Percentiles rank a stretch among this genome's conserved stretches.
These are phyloP conservation scores for Epichloe glyceriae DNA, from an alignment of 2,329 filamentous ascomycete genomes.

Conservation along the genomic window DNA sequence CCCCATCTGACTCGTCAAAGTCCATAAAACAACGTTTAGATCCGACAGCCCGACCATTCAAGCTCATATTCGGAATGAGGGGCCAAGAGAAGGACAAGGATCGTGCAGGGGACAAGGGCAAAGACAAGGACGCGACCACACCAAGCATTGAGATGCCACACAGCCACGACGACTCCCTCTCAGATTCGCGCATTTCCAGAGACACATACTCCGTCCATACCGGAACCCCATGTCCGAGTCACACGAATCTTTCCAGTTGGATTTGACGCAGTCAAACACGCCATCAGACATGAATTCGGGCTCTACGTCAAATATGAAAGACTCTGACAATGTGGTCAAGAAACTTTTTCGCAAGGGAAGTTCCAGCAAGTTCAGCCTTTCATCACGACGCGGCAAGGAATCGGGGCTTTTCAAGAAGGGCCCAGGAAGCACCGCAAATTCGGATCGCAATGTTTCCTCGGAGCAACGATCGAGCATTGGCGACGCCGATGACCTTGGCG, in stretches of 20 bases:
- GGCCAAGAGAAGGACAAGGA: conserved; percentile 24
- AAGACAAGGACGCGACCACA: conserved; percentile 23
- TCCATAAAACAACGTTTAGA: conserved; percentile 56
- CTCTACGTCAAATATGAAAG: conserved; percentile 27
- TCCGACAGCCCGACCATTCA: conserved; percentile 80
- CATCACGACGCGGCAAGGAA: conserved; percentile 42
- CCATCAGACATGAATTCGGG: conserved; percentile 37
- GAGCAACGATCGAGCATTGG: conserved; percentile 45
- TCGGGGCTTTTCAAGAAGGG: conserved; percentile 46
- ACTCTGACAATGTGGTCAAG: conserved; percentile 44
- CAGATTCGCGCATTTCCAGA: conserved; percentile 40
- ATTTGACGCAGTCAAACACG: conserved; percentile 42
- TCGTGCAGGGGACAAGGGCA: conserved; percentile 24
- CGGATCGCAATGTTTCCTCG: conserved; percentile 41
- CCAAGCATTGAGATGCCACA: conserved; percentile 26
- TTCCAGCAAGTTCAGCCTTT: conserved; percentile 51
- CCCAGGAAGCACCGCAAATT: conserved; percentile 41
- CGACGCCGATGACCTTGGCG: conserved; percentile 38
- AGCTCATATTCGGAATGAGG: conserved; percentile 45
- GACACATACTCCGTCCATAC: conserved; percentile 46
- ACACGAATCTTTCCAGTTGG: conserved; percentile 43
- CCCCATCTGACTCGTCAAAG: conserved; percentile 13
- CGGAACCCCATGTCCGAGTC: conserved; percentile 44
- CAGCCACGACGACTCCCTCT: conserved; percentile 33
- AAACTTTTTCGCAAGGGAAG: conserved; percentile 54